Evolutionary conservation across 305 asterid genomes (phyloP).

Genomic region (Fraxinus albicans): DNA sequence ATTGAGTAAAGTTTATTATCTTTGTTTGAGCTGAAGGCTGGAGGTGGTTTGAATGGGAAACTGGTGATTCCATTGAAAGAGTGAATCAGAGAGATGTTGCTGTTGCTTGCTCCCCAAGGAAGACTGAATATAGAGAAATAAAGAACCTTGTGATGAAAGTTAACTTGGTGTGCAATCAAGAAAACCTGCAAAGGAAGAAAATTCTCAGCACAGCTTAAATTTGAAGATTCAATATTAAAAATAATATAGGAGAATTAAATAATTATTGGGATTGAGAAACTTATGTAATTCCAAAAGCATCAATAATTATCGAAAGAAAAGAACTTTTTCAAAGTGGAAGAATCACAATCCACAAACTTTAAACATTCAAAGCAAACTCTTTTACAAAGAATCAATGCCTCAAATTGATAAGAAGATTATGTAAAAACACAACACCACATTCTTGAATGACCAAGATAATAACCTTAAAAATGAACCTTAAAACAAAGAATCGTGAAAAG

Average conservation of each 20-base stretch:
- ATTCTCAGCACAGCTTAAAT: not conserved
- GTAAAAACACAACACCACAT: not conserved
- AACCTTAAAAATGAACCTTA: no score
- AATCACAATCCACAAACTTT: not conserved
- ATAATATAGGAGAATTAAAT: not conserved
- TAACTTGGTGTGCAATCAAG: not conserved
- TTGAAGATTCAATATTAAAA: not conserved
- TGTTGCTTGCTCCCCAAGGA: not conserved
- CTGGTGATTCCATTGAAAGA: not conserved
- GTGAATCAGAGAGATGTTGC: not conserved
- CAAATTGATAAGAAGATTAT: not conserved
- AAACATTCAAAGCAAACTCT: not conserved
- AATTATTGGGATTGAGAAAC: not conserved
- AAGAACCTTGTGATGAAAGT: slow-evolving; percentile 1
- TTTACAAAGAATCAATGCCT: not conserved
- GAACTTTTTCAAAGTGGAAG: not conserved
- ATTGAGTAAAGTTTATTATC: not conserved
- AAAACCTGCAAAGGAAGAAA: not conserved
- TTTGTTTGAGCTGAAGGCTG: not conserved
- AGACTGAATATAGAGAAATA: not conserved
- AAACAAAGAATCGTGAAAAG: not conserved
- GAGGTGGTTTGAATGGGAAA: not conserved
- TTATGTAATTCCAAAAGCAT: not conserved
- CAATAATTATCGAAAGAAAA: not conserved
- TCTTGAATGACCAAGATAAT: not conserved